Conservation (phyloP, 176 grass and related monocot genomes). For the Pontederia paniculata region DNA sequence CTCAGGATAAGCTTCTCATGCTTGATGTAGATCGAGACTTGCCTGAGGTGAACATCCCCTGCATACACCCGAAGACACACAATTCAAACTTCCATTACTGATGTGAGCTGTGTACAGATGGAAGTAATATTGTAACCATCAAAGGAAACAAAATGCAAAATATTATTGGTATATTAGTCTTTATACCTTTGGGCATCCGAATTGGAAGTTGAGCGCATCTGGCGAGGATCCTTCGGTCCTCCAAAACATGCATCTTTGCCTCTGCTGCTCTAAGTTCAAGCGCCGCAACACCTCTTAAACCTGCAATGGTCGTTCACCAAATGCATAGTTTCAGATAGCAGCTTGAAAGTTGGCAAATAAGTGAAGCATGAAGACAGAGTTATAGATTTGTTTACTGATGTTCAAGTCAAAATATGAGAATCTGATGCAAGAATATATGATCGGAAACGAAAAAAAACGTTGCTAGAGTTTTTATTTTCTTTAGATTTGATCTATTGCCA, state of each 20-base stretch:
- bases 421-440: too few species aligned
- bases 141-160: too few species aligned
- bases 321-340: neutral
- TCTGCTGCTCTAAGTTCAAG: slow-evolving; percentile 47
- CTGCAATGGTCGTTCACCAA: slow-evolving; percentile 20
- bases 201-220: slow-evolving; percentile 49
- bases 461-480: too few species aligned
- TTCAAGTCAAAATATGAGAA: too few species aligned
- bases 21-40: slow-evolving; percentile 41
- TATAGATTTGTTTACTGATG: too few species aligned
- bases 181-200: slow-evolving; percentile 53
- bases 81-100: neutral
- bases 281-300: slow-evolving; percentile 56
- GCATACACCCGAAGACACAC: slow-evolving; percentile 6
- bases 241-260: slow-evolving; percentile 12
- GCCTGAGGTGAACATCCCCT: slow-evolving; percentile 50
- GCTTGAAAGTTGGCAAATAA: neutral
- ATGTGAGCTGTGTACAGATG: neutral
- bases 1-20: slow-evolving; percentile 34
- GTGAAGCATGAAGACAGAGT: too few species aligned
- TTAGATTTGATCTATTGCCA: too few species aligned
- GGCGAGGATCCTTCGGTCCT: slow-evolving; percentile 44
- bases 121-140: neutral
- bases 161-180: neutral
- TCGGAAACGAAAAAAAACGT: too few species aligned